Evolutionary conservation across 129 eudicot genomes (phyloP).

Genomic region (Ambrosia trifida): DNA sequence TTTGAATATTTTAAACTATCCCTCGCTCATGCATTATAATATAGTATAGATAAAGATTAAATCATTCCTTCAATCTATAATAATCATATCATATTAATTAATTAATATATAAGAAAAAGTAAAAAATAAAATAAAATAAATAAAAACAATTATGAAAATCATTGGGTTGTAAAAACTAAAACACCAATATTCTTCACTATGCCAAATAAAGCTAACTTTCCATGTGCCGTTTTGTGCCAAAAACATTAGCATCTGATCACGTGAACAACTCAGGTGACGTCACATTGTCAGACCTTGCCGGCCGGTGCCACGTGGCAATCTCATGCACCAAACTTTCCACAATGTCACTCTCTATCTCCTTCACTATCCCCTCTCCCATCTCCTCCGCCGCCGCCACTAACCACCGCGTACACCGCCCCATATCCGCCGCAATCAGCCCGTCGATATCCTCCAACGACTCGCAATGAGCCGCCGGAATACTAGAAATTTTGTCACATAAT

Average conservation of each 20-base stretch:
- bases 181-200: conserved; percentile 5
- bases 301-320: conserved; percentile 29
- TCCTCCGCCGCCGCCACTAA: conserved; percentile 21
- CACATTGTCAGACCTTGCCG: conserved; percentile 40
- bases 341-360: conserved; percentile 62
- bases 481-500: conserved; percentile 36
- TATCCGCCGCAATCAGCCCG: conserved; percentile 53
- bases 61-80: too few relatives aligned
- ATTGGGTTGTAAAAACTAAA: not conserved
- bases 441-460: conserved; percentile 70
- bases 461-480: conserved; percentile 53
- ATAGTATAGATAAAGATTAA: too few relatives aligned
- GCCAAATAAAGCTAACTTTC: conserved; percentile 28
- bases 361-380: conserved; percentile 50
- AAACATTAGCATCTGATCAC: conserved; percentile 56
- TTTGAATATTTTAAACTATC: too few relatives aligned
- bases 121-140: not conserved
- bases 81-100: too few relatives aligned
- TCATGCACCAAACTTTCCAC: conserved; percentile 62
- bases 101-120: too few relatives aligned
- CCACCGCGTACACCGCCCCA: conserved; percentile 18
- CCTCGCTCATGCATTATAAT: too few relatives aligned
- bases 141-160: not conserved
- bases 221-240: conserved; percentile 24
- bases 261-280: conserved; percentile 49